Evolutionary conservation across 148 eudicot genomes (phyloP), one percentile per base, ranked within the genome.

Genomic region (Cornus controversa): DNA sequence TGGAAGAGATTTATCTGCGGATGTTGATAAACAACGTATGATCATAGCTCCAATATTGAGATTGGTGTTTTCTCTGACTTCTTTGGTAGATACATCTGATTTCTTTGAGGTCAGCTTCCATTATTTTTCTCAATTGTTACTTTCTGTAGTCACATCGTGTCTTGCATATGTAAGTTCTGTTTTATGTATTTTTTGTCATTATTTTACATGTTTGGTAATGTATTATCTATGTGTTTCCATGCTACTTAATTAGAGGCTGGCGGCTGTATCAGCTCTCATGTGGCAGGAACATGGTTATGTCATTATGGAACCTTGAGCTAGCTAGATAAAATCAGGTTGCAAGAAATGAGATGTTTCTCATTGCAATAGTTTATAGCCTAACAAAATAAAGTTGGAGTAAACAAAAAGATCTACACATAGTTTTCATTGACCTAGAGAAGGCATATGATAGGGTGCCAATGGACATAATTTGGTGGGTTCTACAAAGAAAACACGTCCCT

Each of bases 1-100:
- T 79, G 88, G 90, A 53, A 89, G 88, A 73, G 90, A 84, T 67
- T 68, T 79, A 25, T 77, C 90, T 23, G 65, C 73, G 58, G 87
- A 84, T 83, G 79, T 84, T 79, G 93, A 91, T 82, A 86, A 79
- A 82, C 87, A 85, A 77, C 88, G 88, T 78, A 89, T 89, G 86
- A 86, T 92, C 60, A 85, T 88, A 40, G 89, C 94, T 85, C 94
- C 99, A 31, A 83, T 89, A 68, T 86, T 96, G 85, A 91, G 99
- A 88, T 81, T 93, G 79, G 91, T 91, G 75, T 86, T 90, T 66
- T 91, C 98, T 64, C 82, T 96, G 77, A 93, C 98, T 63, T 93
- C 99, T 72, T 82, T 96, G 88, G 87, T 96, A 14, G 92, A 93
- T 79, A 80, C 93, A 71, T 87, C 94, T 71, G 99, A 96, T 69